Evolutionary conservation across 2,329 filamentous ascomycete species (phyloP).

Genomic region (Cadophora sp.): DNA sequence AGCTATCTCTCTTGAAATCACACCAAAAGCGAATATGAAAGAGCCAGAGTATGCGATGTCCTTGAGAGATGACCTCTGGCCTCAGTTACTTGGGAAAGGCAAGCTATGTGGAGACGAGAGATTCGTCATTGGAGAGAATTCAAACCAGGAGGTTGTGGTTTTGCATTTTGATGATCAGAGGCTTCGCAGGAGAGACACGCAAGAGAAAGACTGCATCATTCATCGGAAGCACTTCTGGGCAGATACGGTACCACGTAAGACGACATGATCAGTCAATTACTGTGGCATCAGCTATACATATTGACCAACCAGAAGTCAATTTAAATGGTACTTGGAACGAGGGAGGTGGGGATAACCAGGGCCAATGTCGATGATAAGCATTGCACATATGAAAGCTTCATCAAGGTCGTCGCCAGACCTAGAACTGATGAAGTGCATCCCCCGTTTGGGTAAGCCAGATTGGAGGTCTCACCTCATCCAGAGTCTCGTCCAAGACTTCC

Average conservation of each 20-base stretch:
- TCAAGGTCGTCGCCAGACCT: not conserved
- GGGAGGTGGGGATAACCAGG: not conserved
- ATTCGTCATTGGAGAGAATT: conserved; percentile 67
- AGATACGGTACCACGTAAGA: not conserved
- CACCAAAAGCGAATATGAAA: conserved; percentile 46
- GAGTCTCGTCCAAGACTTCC: not conserved
- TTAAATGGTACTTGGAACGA: not conserved
- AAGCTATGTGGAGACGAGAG: conserved; percentile 65
- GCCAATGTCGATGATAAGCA: not conserved
- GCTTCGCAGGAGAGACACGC: not conserved
- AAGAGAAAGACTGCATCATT: not conserved
- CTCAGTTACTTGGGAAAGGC: conserved; percentile 57
- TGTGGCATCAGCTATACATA: not conserved
- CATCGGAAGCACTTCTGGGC: not conserved
- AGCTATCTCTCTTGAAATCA: conserved; percentile 53
- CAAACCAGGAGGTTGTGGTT: conserved; percentile 57
- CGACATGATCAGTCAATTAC: not conserved
- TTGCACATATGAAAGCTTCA: not conserved
- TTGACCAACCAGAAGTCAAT: not conserved
- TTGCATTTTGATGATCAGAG: conserved; percentile 52
- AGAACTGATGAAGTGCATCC: not conserved
- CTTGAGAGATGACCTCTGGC: conserved; percentile 54
- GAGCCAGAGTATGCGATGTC: conserved; percentile 48
- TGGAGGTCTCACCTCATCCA: not conserved
- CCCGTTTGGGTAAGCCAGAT: not conserved